A percentile compares a stretch with the other conserved stretches of the same genome.
Conservation (phyloP, 2,329 filamentous ascomycete species). For the Colletotrichum liriopes region DNA sequence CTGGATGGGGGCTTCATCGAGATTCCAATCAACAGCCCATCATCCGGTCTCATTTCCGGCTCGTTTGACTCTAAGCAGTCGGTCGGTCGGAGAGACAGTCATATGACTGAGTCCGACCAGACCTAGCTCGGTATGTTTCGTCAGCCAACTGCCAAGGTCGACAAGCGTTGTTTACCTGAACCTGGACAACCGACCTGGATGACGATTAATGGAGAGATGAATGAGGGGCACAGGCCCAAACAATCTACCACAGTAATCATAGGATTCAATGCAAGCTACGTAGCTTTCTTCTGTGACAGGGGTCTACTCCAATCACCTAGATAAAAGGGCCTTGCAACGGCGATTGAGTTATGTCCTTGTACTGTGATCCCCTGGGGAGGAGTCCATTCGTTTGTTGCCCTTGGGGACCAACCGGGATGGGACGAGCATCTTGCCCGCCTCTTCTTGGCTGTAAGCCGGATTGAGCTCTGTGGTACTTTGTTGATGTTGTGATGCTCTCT, state of each 20-base stretch:
- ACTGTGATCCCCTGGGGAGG: background rate
- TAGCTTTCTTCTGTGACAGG: conserved; percentile 17
- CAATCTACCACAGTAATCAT: conserved; percentile 8
- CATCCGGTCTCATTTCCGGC: background rate
- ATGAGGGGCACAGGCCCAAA: conserved; percentile 24
- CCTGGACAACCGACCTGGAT: conserved; percentile 10
- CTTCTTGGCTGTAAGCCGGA: background rate
- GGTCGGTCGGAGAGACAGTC: background rate
- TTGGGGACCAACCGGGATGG: background rate
- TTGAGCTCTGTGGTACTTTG: background rate
- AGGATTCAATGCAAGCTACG: conserved; percentile 12
- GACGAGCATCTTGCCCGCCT: background rate
- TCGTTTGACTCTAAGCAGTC: background rate
- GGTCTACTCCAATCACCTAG: conserved; percentile 20
- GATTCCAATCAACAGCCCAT: background rate
- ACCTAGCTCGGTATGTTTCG: background rate
- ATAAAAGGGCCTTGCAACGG: conserved; percentile 21
- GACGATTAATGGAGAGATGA: conserved; percentile 29
- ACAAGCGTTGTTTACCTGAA: background rate
- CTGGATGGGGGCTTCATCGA: background rate
- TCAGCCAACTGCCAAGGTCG: background rate
- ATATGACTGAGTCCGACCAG: background rate
- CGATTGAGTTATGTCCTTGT: conserved; percentile 26
- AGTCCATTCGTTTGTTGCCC: background rate
- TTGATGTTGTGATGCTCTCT: background rate